A percentile compares a stretch with the other conserved stretches of the same genome.
Conservation (phyloP, 805 yeast species). For the Candida palmyrensis region DNA sequence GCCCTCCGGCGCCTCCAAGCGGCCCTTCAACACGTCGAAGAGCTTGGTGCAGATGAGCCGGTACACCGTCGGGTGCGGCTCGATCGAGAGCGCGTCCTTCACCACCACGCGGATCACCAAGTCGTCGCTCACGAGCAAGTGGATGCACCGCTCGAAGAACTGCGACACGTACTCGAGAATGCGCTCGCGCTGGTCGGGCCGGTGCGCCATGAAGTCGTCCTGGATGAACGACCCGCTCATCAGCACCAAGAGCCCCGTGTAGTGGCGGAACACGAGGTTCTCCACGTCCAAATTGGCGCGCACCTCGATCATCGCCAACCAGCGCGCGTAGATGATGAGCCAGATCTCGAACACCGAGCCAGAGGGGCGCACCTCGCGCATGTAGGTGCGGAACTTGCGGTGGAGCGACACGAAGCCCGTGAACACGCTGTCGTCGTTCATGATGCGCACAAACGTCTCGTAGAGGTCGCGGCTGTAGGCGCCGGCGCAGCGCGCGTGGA, state of each 20-base stretch:
- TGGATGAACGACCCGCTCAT: conserved; percentile 57
- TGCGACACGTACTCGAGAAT: conserved; percentile 35
- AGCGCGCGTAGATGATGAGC: conserved; percentile 45
- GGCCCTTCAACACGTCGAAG: conserved; percentile 28
- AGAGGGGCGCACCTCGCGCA: conserved; percentile 23
- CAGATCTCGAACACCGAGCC: conserved; percentile 31
- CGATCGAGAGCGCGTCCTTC: conserved; percentile 64
- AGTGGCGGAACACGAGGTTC: conserved; percentile 54
- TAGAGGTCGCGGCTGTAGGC: conserved; percentile 13
- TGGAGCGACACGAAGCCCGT: conserved; percentile 74
- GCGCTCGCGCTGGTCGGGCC: conserved; percentile 16
- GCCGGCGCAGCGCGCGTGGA: conserved; percentile 8
- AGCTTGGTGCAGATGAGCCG: conserved; percentile 44
- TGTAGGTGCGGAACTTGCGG: conserved; percentile 48
- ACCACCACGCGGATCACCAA: conserved; percentile 62
- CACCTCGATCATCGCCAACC: conserved; percentile 33
- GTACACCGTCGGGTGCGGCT: conserved; percentile 55
- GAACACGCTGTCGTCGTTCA: conserved; percentile 51
- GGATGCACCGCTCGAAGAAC: conserved; percentile 48
- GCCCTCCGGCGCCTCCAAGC: too few relatives aligned
- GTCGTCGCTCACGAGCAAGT: conserved; percentile 43
- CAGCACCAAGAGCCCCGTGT: conserved; percentile 69
- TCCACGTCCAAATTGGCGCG: conserved; percentile 26
- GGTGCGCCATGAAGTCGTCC: conserved; percentile 17
- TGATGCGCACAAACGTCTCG: conserved; percentile 30